Evolutionary conservation across 495 filamentous ascomycete species (phyloP), one percentile per base, ranked within the genome.

Genomic region (Aspergillus conjunctus): DNA sequence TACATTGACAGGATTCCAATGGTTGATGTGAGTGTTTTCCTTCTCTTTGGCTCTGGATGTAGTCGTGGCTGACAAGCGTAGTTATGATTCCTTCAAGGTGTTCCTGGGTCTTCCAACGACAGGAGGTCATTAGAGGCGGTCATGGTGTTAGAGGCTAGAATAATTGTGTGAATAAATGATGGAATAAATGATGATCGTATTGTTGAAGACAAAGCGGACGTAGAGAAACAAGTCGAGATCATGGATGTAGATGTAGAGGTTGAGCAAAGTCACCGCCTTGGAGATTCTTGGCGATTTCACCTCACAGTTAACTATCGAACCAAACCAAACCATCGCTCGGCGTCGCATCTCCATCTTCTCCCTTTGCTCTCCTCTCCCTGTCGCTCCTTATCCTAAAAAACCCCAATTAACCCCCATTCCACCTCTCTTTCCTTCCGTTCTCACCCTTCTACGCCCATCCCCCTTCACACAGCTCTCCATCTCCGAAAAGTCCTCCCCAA

Each of bases 81-180:
- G 77, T 60, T 90, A 90, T 72, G 87, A 90, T 67, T 86, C 82
- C n/a, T 90, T 89, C 77, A 90, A 90, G 77, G 87, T 89, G 51
- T 85, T 84, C 72, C 74, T 88, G 54, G 87, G 87, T 34, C 76
- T 88, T 31, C 85, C 85, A n/a, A 88, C 84, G n/a, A 88, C 85
- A 22, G 83, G 83, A 66, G 82, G 83, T 26, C 82, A 85, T 71
- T 84, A 74, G 61, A 65, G 39, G 20, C 6, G 14, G 49, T 51
- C 26, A 17, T 48, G 4, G 21, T 7, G 44, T 7, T 10, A 32
- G 26, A 51, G 26, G 15, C 7, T 30, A 39, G 32, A 6, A 39
- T 53, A 37, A 18, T 53, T 53, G 18, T n/a, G 21, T 31, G 32
- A 53, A 53, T 53, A 18, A 34, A 11, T 41, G 14, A 37, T 37